Evolutionary conservation across 2,329 filamentous ascomycete species (phyloP).

Genomic region (Alternaria sp.): DNA sequence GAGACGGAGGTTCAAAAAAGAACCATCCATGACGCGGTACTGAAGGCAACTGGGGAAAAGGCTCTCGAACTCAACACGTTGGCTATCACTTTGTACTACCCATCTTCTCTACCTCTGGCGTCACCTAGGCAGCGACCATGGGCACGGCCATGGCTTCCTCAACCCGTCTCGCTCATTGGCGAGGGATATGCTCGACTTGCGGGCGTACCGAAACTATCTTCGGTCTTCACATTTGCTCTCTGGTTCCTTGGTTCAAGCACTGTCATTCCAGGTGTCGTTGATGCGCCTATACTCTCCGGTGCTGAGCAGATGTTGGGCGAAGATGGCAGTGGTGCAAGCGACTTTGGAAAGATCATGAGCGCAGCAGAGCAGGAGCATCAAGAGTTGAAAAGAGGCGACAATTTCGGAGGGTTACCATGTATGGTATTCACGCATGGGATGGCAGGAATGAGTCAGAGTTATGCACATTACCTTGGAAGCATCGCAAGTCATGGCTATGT

Average conservation of each 20-base stretch:
- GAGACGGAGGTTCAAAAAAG: slow-evolving; percentile 52
- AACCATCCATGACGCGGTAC: slow-evolving; percentile 48
- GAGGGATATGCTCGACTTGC: slow-evolving; percentile 57
- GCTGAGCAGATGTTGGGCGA: slow-evolving; percentile 35
- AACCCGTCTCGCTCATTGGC: slow-evolving; percentile 54
- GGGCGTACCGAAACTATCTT: slow-evolving; percentile 43
- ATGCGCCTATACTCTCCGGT: slow-evolving; percentile 51
- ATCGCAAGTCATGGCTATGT: slow-evolving; percentile 58
- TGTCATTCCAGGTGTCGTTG: slow-evolving; percentile 55
- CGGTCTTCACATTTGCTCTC: slow-evolving; percentile 52
- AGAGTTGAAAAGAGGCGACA: slow-evolving; percentile 38
- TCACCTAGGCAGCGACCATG: slow-evolving; percentile 38
- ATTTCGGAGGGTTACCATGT: slow-evolving; percentile 50
- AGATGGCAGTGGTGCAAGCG: slow-evolving; percentile 25
- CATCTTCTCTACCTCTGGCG: slow-evolving; percentile 41
- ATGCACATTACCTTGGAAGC: slow-evolving; percentile 58
- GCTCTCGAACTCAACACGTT: slow-evolving; percentile 58
- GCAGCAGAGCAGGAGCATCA: slow-evolving; percentile 32
- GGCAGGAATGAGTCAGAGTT: slow-evolving; percentile 57
- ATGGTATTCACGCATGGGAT: slow-evolving; percentile 60
- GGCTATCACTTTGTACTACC: slow-evolving; percentile 58
- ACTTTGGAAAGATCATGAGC: slow-evolving; percentile 28
- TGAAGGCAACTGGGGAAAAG: slow-evolving; percentile 52
- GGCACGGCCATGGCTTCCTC: slow-evolving; percentile 56
- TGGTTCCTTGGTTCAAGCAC: slow-evolving; percentile 55